Conservation (phyloP, 441 rosid genomes). For the Arabidopsis lyrata region DNA sequence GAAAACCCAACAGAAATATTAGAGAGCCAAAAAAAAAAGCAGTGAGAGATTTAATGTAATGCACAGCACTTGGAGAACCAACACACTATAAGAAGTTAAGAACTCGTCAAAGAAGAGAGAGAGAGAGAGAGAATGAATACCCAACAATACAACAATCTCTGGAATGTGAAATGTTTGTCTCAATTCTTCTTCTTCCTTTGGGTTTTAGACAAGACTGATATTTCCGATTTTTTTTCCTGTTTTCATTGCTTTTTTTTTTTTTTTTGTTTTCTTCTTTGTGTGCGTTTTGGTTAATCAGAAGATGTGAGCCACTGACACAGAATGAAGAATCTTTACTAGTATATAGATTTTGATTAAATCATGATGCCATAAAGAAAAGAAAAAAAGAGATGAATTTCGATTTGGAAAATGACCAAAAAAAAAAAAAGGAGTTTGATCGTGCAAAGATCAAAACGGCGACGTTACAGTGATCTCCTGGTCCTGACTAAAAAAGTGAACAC, state of each 20-base stretch:
- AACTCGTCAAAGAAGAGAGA: conserved; percentile 14
- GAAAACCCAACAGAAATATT: background rate
- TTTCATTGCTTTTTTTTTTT: background rate
- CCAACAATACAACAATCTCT: conserved; percentile 13
- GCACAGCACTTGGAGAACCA: conserved; percentile 22
- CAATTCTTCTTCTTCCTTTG: conserved; percentile 11
- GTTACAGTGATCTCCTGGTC: conserved; percentile 16
- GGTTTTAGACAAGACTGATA: background rate
- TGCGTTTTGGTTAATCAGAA: conserved; percentile 39
- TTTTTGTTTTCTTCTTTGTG: background rate
- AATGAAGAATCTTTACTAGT: conserved; percentile 39
- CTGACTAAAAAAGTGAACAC: background rate
- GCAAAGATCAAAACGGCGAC: conserved; percentile 35
- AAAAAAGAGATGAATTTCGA: background rate
- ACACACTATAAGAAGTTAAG: too few species aligned
- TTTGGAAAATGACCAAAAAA: background rate
- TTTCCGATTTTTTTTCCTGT: background rate
- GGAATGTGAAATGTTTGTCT: conserved; percentile 25
- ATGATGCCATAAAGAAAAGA: background rate
- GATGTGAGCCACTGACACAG: conserved; percentile 45
- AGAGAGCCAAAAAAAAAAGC: conserved; percentile 13
- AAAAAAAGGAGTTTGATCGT: conserved; percentile 28
- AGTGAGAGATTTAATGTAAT: conserved; percentile 14
- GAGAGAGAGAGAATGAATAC: conserved; percentile 12
- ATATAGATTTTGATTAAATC: too few species aligned